A percentile compares a stretch with the other conserved stretches of the same genome.
Evolutionary conservation across 2,329 filamentous ascomycete species (phyloP).

Genomic region (Neofusicoccum sp.): DNA sequence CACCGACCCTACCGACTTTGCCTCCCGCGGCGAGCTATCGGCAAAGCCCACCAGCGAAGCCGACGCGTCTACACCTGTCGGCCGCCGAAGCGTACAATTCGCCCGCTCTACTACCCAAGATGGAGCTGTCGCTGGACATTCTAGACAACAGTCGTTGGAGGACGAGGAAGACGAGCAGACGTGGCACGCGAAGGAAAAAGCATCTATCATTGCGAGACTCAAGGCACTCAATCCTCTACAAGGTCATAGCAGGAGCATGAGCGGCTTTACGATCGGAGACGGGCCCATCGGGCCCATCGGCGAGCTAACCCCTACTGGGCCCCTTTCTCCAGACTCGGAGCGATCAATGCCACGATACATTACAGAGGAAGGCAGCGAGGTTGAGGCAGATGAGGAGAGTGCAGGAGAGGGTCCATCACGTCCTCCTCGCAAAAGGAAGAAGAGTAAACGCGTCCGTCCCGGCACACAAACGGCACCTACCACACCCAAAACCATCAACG

Average conservation of each 20-base stretch:
- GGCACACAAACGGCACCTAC: slow-evolving; percentile 64
- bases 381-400: slow-evolving; percentile 77
- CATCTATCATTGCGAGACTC: slow-evolving; percentile 74
- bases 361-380: slow-evolving; percentile 67
- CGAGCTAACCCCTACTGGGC: slow-evolving; percentile 37
- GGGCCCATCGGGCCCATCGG: slow-evolving; percentile 38
- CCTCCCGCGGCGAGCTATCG: slow-evolving; percentile 8
- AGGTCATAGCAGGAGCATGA: slow-evolving; percentile 51
- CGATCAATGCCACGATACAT: slow-evolving; percentile 42
- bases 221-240: slow-evolving; percentile 63
- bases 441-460: slow-evolving; percentile 58
- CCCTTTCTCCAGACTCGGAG: slow-evolving; percentile 50
- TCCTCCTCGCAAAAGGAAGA: slow-evolving; percentile 57
- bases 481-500: slow-evolving; percentile 58
- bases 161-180: slow-evolving; percentile 51
- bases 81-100: slow-evolving; percentile 74
- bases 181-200: slow-evolving; percentile 49
- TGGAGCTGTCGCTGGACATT: slow-evolving; percentile 51
- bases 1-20: slow-evolving; percentile 16
- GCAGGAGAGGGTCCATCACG: slow-evolving; percentile 62
- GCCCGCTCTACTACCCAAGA: slow-evolving; percentile 46
- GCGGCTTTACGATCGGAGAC: slow-evolving; percentile 44
- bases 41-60: slow-evolving; percentile 15
- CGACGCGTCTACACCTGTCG: slow-evolving; percentile 39
- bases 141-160: slow-evolving; percentile 64